phyloP scores from a whole-genome alignment of 2,329 filamentous ascomycete genomes.

The Ramichloridium luteum region DNA sequence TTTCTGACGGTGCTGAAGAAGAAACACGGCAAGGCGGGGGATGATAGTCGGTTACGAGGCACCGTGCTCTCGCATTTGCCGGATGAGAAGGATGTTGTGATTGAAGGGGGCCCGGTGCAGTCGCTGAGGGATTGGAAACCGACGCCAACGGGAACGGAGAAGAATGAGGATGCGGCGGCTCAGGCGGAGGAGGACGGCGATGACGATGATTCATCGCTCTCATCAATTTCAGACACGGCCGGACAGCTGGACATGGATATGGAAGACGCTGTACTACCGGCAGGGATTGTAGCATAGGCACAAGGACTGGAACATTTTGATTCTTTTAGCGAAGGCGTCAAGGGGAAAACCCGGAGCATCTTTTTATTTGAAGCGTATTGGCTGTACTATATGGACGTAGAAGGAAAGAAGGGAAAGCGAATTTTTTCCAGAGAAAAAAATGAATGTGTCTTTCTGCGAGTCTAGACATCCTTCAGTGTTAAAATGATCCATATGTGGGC shows the following conservation, averaged over 20 bases:
- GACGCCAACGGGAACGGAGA: slow-evolving; percentile 19
- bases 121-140: slow-evolving; percentile 54
- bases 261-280: too few species aligned
- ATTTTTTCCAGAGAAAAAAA: too few species aligned
- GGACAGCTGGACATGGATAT: not conserved
- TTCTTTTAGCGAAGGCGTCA: too few species aligned
- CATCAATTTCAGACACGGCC: not conserved
- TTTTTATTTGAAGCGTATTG: too few species aligned
- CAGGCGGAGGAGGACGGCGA: not conserved
- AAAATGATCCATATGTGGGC: too few species aligned
- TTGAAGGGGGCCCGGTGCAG: slow-evolving; percentile 63
- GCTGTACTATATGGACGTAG: too few species aligned
- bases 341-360: too few species aligned
- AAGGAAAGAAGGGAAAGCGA: too few species aligned
- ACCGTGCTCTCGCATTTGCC: slow-evolving; percentile 66
- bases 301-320: too few species aligned
- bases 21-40: slow-evolving; percentile 72
- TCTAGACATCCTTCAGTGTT: too few species aligned
- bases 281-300: too few species aligned
- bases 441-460: too few species aligned
- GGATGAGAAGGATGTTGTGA: slow-evolving; percentile 58
- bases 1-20: slow-evolving; percentile 58
- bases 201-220: not conserved
- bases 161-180: not conserved
- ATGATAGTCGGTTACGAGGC: slow-evolving; percentile 74